Evolutionary conservation across 140 eudicot genomes (phyloP).

Genomic region (Flaveria floridana): DNA sequence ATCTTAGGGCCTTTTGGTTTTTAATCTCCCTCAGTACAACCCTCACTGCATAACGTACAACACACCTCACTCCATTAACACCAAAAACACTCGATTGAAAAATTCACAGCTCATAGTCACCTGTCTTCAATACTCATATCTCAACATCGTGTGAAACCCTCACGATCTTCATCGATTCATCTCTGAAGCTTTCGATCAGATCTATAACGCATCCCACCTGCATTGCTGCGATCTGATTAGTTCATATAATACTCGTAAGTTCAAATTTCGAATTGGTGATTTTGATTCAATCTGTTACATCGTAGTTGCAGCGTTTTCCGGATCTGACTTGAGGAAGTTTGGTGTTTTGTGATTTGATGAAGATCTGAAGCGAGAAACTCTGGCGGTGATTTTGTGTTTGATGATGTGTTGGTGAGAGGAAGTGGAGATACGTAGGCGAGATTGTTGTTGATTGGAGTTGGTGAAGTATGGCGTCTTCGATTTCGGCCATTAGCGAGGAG

Average conservation of each 20-base stretch:
- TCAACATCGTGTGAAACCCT: constrained; percentile 31
- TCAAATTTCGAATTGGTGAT: constrained; percentile 20
- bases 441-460: constrained; percentile 27
- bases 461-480: constrained; percentile 54
- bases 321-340: constrained; percentile 28
- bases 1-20: constrained; percentile 22
- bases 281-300: constrained; percentile 3
- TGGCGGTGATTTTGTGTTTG: constrained; percentile 27
- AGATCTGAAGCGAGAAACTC: constrained; percentile 11
- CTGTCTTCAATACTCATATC: background rate
- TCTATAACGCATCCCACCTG: constrained; percentile 32
- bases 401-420: constrained; percentile 21
- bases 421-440: constrained; percentile 14
- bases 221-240: constrained; percentile 47
- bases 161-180: constrained; percentile 17
- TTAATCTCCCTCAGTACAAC: constrained; percentile 30
- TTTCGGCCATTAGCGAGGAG: constrained; percentile 76
- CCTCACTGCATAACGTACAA: constrained; percentile 21
- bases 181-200: constrained; percentile 29
- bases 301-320: constrained; percentile 3
- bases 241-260: constrained; percentile 14
- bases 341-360: constrained; percentile 14
- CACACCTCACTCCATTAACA: constrained; percentile 13
- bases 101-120: constrained; percentile 34
- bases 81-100: constrained; percentile 7